Conservation (phyloP, 2,329 filamentous ascomycete species). For the Hypoxylon sp. region DNA sequence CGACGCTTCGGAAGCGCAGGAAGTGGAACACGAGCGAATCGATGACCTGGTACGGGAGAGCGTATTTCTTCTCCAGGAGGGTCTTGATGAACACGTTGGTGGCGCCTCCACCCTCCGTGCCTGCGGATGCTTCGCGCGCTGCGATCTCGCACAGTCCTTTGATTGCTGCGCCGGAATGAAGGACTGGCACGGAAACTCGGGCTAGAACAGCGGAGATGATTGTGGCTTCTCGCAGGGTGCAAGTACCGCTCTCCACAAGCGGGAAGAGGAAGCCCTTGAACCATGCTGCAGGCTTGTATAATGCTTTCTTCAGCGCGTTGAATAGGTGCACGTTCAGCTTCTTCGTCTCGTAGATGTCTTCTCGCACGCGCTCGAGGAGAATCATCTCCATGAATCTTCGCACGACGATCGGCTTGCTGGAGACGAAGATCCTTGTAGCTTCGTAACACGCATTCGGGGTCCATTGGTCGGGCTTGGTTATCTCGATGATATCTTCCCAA, state of each 20-base stretch:
- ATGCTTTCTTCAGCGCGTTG: slow-evolving; percentile 87
- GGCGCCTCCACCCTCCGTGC: slow-evolving; percentile 86
- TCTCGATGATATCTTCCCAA: slow-evolving; percentile 86
- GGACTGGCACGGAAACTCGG: slow-evolving; percentile 84
- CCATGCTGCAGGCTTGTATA: slow-evolving; percentile 95
- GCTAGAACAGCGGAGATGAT: slow-evolving; percentile 89
- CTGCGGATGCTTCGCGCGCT: slow-evolving; percentile 80
- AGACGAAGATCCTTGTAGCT: slow-evolving; percentile 91
- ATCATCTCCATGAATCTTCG: slow-evolving; percentile 89
- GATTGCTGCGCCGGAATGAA: slow-evolving; percentile 91
- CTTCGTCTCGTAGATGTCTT: slow-evolving; percentile 92
- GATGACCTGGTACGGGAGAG: slow-evolving; percentile 91
- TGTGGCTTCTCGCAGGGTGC: slow-evolving; percentile 88
- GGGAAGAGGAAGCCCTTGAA: slow-evolving; percentile 98
- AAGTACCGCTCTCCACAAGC: slow-evolving; percentile 83
- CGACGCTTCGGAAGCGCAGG: slow-evolving; percentile 80
- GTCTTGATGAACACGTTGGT: slow-evolving; percentile 96
- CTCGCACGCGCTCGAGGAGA: slow-evolving; percentile 87
- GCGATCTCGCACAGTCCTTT: slow-evolving; percentile 94
- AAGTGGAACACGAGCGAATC: slow-evolving; percentile 98
- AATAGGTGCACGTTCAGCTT: slow-evolving; percentile 97
- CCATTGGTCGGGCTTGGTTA: slow-evolving; percentile 79
- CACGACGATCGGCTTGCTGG: slow-evolving; percentile 78
- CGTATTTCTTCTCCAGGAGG: slow-evolving; percentile 95
- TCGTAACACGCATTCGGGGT: slow-evolving; percentile 85